phyloP scores from a whole-genome alignment of 805 yeast species.

The Ogataea naganishii region DNA sequence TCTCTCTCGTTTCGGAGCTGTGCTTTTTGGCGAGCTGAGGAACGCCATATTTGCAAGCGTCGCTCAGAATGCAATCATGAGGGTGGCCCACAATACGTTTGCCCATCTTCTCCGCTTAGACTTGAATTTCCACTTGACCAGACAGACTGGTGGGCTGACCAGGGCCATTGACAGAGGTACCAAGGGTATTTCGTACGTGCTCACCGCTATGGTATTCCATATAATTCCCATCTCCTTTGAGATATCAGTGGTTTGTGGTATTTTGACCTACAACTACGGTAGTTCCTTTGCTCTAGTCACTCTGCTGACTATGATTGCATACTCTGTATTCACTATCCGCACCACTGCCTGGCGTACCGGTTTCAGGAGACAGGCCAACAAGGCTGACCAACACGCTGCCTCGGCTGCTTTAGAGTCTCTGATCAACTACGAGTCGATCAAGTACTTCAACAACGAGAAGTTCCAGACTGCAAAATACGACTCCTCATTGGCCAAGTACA shows the following conservation, averaged over 20 bases:
- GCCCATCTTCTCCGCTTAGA: slow-evolving; percentile 77
- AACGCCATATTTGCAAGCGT: slow-evolving; percentile 95
- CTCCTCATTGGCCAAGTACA: slow-evolving; percentile 62
- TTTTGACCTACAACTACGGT: slow-evolving; percentile 89
- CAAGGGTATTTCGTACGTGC: slow-evolving; percentile 88
- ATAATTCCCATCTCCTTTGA: slow-evolving; percentile 90
- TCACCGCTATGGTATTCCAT: slow-evolving; percentile 96
- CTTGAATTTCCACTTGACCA: slow-evolving; percentile 77
- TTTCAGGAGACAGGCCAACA: slow-evolving; percentile 82
- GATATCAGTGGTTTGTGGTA: slow-evolving; percentile 87
- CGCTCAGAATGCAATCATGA: slow-evolving; percentile 87
- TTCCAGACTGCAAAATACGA: slow-evolving; percentile 79
- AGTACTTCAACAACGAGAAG: slow-evolving; percentile 85
- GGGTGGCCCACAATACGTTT: slow-evolving; percentile 85
- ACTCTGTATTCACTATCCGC: slow-evolving; percentile 76
- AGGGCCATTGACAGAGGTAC: slow-evolving; percentile 97
- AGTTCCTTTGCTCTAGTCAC: slow-evolving; percentile 84
- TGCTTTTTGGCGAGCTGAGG: slow-evolving; percentile 85
- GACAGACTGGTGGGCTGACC: slow-evolving; percentile 94
- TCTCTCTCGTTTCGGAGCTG: slow-evolving; percentile 89
- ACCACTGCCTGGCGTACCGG: slow-evolving; percentile 96
- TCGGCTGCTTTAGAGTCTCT: slow-evolving; percentile 89
- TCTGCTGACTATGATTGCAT: slow-evolving; percentile 77
- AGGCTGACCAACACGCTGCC: slow-evolving; percentile 94
- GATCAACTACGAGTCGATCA: slow-evolving; percentile 90